Percentiles rank a stretch among this genome's conserved stretches.
Evolutionary conservation across 2,329 filamentous ascomycete species (phyloP).

Genomic region (Chalaropsis thielavioides): DNA sequence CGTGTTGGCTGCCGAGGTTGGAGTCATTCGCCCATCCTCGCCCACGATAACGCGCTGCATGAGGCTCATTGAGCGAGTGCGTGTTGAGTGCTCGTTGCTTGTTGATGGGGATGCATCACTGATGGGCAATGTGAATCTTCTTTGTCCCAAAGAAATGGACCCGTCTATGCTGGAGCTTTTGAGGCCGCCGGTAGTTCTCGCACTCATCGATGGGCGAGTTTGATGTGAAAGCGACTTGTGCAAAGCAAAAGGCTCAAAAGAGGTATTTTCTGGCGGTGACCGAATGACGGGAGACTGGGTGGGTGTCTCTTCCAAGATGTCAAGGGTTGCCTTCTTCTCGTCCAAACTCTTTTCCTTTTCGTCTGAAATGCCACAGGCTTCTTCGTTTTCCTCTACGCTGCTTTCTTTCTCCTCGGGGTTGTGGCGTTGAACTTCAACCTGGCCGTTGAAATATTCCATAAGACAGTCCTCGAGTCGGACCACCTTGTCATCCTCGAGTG

Average conservation of each 20-base stretch:
- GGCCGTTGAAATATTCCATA: constrained; percentile 88
- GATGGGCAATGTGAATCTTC: neutral
- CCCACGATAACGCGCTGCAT: constrained; percentile 46
- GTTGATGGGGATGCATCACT: neutral
- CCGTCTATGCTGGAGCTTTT: neutral
- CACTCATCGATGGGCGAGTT: neutral
- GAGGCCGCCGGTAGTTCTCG: neutral
- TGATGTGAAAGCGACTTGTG: neutral
- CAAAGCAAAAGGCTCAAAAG: neutral
- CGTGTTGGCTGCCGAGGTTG: constrained; percentile 22
- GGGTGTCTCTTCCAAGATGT: neutral
- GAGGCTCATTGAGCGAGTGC: constrained; percentile 38
- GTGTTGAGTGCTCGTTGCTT: neutral
- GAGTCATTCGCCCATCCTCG: constrained; percentile 25
- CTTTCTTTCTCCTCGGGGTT: constrained; percentile 4
- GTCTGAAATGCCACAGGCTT: neutral
- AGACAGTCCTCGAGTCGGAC: constrained; percentile 82
- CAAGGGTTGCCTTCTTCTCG: neutral
- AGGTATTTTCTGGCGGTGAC: neutral
- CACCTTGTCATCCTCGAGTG: constrained; percentile 52
- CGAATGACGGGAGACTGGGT: neutral
- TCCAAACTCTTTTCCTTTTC: neutral
- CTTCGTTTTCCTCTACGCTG: neutral
- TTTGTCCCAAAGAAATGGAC: neutral
- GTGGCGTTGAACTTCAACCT: constrained; percentile 56